A percentile compares a stretch with the other conserved stretches of the same genome.
Conservation (phyloP, 257 asterid species). For the Solanum sitiens region DNA sequence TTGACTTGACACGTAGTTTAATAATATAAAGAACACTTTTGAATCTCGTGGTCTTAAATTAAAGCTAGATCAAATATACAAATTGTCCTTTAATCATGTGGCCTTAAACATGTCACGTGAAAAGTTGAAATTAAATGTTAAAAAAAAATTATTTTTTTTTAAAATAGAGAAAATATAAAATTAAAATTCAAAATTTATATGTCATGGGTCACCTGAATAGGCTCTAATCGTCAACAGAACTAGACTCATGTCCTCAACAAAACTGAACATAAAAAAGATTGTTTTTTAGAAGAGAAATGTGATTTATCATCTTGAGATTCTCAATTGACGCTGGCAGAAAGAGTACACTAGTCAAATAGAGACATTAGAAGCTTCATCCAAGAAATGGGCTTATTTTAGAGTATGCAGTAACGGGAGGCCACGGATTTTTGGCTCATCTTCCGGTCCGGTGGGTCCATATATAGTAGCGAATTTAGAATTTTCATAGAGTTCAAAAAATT, state of each 20-base stretch:
- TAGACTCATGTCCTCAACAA: background rate
- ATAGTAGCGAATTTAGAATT: accelerated
- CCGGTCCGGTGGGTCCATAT: background rate
- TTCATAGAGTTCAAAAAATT: accelerated
- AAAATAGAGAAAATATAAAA: no score
- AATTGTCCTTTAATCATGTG: no score
- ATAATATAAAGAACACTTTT: no score
- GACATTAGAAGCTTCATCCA: background rate
- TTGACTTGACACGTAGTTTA: no score
- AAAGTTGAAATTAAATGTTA: no score
- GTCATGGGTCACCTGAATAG: background rate
- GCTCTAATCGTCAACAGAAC: background rate
- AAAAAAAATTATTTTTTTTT: no score
- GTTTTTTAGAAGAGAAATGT: background rate
- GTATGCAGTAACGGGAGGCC: background rate
- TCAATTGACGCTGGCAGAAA: background rate
- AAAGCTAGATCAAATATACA: no score
- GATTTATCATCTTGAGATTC: background rate
- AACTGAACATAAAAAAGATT: background rate
- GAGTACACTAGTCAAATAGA: background rate
- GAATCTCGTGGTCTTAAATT: no score
- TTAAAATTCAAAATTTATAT: background rate
- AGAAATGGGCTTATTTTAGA: background rate
- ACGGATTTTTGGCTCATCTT: background rate
- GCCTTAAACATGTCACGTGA: no score